Evolutionary conservation across 306 rosid species (phyloP).

Genomic region (Fragaria iinumae): DNA sequence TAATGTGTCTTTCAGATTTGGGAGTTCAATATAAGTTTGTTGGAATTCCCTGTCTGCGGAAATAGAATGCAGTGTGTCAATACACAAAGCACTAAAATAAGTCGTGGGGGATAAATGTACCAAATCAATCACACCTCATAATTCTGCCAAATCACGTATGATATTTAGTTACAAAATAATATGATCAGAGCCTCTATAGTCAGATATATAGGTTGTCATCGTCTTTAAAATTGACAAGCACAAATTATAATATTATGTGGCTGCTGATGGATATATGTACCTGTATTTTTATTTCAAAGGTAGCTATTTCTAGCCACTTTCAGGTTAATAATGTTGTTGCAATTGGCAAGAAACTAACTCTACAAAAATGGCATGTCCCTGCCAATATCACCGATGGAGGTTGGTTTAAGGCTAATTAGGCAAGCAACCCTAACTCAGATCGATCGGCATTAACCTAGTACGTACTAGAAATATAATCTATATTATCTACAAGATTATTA

Average conservation of each 20-base stretch:
- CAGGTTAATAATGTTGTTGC: background rate
- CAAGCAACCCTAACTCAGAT: background rate
- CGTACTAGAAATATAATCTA: too few relatives aligned
- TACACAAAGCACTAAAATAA: background rate
- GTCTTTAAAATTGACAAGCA: background rate
- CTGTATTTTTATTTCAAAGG: background rate
- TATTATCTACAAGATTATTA: background rate
- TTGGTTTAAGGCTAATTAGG: background rate
- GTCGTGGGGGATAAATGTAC: background rate
- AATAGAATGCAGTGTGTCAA: background rate
- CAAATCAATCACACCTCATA: background rate
- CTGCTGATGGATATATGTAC: background rate
- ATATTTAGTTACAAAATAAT: background rate
- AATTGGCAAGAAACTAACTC: background rate
- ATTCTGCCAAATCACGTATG: background rate
- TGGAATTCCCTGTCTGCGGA: background rate
- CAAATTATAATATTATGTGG: background rate
- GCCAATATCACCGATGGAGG: background rate
- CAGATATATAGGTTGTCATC: background rate
- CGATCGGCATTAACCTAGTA: background rate
- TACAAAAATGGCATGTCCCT: background rate
- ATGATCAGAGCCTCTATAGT: background rate
- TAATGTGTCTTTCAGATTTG: background rate
- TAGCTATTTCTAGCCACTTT: background rate
- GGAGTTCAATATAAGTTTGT: background rate